Evolutionary conservation across 2,329 filamentous ascomycete species (phyloP).

Genomic region (Talaromyces sp.): DNA sequence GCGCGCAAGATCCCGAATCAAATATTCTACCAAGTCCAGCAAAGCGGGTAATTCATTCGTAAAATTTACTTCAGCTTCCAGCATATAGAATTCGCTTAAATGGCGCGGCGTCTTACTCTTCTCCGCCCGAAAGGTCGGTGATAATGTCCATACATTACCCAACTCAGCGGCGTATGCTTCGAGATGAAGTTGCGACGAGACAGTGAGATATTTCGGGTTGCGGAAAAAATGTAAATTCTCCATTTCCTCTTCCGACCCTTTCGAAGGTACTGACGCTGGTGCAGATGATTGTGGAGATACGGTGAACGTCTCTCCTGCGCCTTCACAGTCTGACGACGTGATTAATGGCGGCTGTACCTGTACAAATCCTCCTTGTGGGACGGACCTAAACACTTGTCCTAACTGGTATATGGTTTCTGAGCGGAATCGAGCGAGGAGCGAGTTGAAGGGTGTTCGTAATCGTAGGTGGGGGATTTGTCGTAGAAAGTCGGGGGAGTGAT

Average conservation of each 20-base stretch:
- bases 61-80: constrained; percentile 87
- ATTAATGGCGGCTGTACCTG: constrained; percentile 90
- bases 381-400: constrained; percentile 67
- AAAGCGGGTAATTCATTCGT: constrained; percentile 65
- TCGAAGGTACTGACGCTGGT: constrained; percentile 27
- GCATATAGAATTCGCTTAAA: constrained; percentile 97
- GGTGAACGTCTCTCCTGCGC: constrained; percentile 88
- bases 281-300: constrained; percentile 50
- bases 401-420: constrained; percentile 74
- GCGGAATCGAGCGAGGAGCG: constrained; percentile 74
- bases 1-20: constrained; percentile 61
- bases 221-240: constrained; percentile 73
- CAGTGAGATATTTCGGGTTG: constrained; percentile 86
- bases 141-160: constrained; percentile 88
- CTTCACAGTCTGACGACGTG: constrained; percentile 95
- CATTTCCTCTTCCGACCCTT: constrained; percentile 30
- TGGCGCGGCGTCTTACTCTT: constrained; percentile 90
- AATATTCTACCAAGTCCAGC: constrained; percentile 75
- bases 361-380: constrained; percentile 56
- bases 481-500: constrained; percentile 83
- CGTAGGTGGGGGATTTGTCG: constrained; percentile 85
- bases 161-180: constrained; percentile 87
- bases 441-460: constrained; percentile 74
- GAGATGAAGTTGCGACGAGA: constrained; percentile 90
- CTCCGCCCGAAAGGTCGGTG: constrained; percentile 90